Conservation (phyloP, 495 filamentous ascomycete species). For the Hypoxylon rickii region DNA sequence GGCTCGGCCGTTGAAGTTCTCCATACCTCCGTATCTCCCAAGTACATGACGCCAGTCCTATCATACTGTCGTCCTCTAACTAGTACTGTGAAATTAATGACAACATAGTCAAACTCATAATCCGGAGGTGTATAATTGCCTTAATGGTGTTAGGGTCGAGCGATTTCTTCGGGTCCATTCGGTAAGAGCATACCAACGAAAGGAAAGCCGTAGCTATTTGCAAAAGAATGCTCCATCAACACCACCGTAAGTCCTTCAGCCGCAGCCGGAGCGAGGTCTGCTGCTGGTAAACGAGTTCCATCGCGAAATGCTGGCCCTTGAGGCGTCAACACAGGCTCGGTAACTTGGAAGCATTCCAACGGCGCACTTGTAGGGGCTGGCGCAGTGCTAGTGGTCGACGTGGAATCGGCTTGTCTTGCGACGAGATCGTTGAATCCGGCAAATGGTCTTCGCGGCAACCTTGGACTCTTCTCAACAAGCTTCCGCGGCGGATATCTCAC, state of each 20-base stretch:
- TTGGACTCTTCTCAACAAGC: constrained; percentile 1
- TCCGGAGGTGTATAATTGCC: constrained; percentile 73
- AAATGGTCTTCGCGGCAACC: constrained; percentile 22
- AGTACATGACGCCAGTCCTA: constrained; percentile 77
- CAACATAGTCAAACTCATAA: constrained; percentile 79
- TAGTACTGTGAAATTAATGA: constrained; percentile 80
- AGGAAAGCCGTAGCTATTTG: constrained; percentile 75
- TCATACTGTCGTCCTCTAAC: constrained; percentile 81
- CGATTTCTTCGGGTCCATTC: not conserved
- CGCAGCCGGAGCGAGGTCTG: constrained; percentile 9
- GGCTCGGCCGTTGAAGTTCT: constrained; percentile 90
- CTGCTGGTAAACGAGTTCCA: constrained; percentile 38
- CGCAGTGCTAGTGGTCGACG: constrained; percentile 6
- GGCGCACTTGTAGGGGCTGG: constrained; percentile 23
- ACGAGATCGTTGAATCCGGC: constrained; percentile 31
- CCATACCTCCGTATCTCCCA: constrained; percentile 85
- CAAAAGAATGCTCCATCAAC: constrained; percentile 79
- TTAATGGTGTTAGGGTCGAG: constrained; percentile 35
- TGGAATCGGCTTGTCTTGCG: not conserved
- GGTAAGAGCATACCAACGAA: constrained; percentile 66
- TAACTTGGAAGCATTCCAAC: constrained; percentile 70
- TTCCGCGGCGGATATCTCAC: constrained; percentile 19
- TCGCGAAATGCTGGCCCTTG: constrained; percentile 44
- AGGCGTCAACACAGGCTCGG: constrained; percentile 63
- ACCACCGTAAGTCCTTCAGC: constrained; percentile 44